Conservation (phyloP, 345 rosid genomes). For the Microthlaspi erraticum region DNA sequence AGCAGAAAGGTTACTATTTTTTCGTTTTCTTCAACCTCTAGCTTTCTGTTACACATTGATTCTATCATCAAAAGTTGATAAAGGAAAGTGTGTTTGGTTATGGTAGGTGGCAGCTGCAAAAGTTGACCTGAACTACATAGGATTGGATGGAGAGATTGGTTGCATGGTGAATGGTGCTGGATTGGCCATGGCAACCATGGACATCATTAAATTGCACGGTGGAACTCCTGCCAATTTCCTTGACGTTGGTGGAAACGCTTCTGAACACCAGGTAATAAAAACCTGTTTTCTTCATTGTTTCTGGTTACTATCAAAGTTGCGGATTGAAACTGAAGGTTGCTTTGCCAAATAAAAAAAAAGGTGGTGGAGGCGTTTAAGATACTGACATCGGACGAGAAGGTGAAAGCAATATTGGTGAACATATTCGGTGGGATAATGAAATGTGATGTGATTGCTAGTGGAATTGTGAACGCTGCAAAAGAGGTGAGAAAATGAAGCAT, state of each 20-base stretch:
- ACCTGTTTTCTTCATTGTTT: background rate
- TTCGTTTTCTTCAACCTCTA: background rate
- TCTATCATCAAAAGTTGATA: background rate
- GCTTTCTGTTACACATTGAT: background rate
- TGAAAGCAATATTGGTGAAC: constrained; percentile 96
- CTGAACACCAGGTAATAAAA: constrained; percentile 77
- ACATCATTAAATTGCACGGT: constrained; percentile 94
- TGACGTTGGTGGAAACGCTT: constrained; percentile 99
- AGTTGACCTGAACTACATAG: constrained; percentile 97
- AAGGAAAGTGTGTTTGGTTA: constrained; percentile 27
- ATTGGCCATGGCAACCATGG: constrained; percentile 99
- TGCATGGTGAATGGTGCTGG: constrained; percentile 99
- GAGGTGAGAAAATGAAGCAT: constrained; percentile 54
- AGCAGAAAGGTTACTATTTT: background rate
- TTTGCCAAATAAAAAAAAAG: constrained; percentile 37
- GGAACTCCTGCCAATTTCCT: constrained; percentile 99
- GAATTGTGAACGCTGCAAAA: constrained; percentile 98
- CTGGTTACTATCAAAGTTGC: constrained; percentile 3
- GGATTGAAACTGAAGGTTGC: background rate
- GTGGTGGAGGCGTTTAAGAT: constrained; percentile 99
- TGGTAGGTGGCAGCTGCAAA: constrained; percentile 87
- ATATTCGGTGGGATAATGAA: constrained; percentile 99
- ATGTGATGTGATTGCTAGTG: constrained; percentile 98
- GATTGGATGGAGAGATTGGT: constrained; percentile 99
- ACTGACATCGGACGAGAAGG: constrained; percentile 96